Percentiles rank a stretch among this genome's conserved stretches.
phyloP scores from a whole-genome alignment of 768 basidiomycete genomes.

The Trametes coccinea region DNA sequence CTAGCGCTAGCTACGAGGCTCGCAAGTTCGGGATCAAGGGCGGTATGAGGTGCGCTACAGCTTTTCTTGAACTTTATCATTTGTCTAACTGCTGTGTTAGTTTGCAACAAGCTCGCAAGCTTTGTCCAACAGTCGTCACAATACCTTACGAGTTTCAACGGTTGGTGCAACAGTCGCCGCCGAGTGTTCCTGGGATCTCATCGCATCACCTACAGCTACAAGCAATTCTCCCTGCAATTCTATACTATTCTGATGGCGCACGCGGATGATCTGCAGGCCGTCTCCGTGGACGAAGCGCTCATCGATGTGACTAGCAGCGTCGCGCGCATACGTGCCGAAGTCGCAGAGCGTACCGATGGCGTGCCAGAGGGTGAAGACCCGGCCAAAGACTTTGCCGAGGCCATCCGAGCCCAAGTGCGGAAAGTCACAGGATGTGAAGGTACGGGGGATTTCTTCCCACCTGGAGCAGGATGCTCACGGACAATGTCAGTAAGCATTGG shows the following conservation, averaged over 20 bases:
- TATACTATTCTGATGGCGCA: conserved; percentile 90
- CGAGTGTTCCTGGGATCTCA: neutral
- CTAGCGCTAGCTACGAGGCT: conserved; percentile 93
- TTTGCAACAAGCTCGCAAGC: conserved; percentile 58
- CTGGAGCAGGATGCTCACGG: no score
- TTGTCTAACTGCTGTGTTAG: neutral
- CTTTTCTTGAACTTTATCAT: no score
- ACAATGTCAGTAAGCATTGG: conserved; percentile 77
- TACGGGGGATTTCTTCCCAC: conserved; percentile 28
- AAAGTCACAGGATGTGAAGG: conserved; percentile 86
- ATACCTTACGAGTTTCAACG: conserved; percentile 94
- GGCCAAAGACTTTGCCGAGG: conserved; percentile 78
- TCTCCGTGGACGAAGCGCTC: conserved; percentile 94
- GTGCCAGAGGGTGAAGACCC: conserved; percentile 43
- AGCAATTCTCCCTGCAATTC: conserved; percentile 79
- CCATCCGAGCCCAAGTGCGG: conserved; percentile 74
- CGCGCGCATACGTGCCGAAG: conserved; percentile 34
- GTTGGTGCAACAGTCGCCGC: conserved; percentile 38
- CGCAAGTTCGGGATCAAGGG: conserved; percentile 84
- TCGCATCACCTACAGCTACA: conserved; percentile 58
- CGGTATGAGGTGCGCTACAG: conserved; percentile 80
- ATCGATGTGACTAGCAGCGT: conserved; percentile 80
- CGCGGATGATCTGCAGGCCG: conserved; percentile 91
- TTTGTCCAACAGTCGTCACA: conserved; percentile 72
- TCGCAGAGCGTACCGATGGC: conserved; percentile 33